Conservation (phyloP, 805 yeast species). For the Ogataea ramenticola region DNA sequence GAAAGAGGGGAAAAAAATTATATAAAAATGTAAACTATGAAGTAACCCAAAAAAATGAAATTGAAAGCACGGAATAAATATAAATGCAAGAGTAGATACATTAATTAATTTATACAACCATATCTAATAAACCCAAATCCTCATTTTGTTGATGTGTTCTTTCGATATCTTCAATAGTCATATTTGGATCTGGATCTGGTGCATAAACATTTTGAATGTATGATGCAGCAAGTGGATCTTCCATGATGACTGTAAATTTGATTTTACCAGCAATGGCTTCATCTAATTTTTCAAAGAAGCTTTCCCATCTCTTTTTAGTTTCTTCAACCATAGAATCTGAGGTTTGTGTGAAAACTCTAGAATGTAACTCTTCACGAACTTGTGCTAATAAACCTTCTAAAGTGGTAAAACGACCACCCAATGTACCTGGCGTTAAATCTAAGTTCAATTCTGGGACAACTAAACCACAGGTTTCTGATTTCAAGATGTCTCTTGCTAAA, state of each 20-base stretch:
- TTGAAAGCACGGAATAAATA: neutral
- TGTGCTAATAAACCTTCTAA: conserved; percentile 88
- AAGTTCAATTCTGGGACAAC: conserved; percentile 79
- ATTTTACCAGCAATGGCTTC: conserved; percentile 76
- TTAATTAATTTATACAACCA: conserved; percentile 13
- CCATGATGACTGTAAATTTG: conserved; percentile 80
- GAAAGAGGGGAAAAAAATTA: too few species aligned
- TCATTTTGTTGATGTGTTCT: conserved; percentile 89
- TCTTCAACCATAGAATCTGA: conserved; percentile 86
- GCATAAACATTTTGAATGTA: conserved; percentile 98
- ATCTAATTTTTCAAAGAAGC: conserved; percentile 66
- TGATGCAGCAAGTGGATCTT: conserved; percentile 92
- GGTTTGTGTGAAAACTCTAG: conserved; percentile 76
- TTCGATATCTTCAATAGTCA: conserved; percentile 84
- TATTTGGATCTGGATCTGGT: conserved; percentile 96
- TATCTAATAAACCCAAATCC: conserved; percentile 72
- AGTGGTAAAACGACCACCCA: conserved; percentile 97
- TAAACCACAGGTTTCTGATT: conserved; percentile 89
- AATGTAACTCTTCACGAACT: conserved; percentile 81
- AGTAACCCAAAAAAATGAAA: neutral
- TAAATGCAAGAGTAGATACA: neutral
- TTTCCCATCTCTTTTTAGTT: conserved; percentile 75
- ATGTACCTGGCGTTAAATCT: conserved; percentile 91
- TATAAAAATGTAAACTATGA: too few species aligned
- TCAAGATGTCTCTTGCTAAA: conserved; percentile 86